Conservation (phyloP, 345 rosid species). For the Capsella bursapastoris region DNA sequence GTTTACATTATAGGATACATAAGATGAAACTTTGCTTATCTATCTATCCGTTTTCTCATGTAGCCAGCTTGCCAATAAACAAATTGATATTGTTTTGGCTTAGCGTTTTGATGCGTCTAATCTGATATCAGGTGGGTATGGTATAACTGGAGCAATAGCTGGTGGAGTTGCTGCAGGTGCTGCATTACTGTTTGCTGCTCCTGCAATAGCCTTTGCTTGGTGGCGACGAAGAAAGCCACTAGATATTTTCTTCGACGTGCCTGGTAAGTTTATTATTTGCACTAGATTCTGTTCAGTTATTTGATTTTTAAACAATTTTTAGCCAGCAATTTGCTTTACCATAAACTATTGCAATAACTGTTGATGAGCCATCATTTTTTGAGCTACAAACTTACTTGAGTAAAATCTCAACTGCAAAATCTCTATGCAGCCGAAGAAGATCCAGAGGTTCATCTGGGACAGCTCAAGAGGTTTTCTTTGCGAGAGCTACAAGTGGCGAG, state of each 20-base stretch:
- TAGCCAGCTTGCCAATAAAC: neutral
- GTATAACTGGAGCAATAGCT: constrained; percentile 93
- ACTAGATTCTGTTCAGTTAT: neutral
- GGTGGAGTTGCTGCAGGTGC: constrained; percentile 99
- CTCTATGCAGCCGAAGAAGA: constrained; percentile 87
- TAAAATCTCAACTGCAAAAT: neutral
- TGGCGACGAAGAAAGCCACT: constrained; percentile 93
- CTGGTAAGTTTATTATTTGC: constrained; percentile 58
- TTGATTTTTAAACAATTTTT: neutral
- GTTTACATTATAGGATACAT: constrained; percentile 3
- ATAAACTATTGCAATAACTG: neutral
- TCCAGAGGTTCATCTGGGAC: constrained; percentile 97
- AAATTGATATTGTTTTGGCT: neutral
- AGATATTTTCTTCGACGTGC: constrained; percentile 93
- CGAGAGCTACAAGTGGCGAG: constrained; percentile 96
- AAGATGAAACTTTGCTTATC: constrained; percentile 14
- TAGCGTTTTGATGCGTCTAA: neutral
- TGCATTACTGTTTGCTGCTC: constrained; percentile 94
- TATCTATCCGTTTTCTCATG: constrained; percentile 4
- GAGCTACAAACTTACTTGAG: neutral
- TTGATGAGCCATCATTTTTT: constrained; percentile 1
- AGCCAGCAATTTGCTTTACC: constrained; percentile 1
- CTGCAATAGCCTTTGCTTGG: constrained; percentile 97
- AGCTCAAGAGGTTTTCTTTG: constrained; percentile 92
- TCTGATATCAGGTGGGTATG: constrained; percentile 67